Evolutionary conservation across 257 asterid species (phyloP), one percentile per base, ranked within the genome.

Genomic region (Ajuga chamaepitys): DNA sequence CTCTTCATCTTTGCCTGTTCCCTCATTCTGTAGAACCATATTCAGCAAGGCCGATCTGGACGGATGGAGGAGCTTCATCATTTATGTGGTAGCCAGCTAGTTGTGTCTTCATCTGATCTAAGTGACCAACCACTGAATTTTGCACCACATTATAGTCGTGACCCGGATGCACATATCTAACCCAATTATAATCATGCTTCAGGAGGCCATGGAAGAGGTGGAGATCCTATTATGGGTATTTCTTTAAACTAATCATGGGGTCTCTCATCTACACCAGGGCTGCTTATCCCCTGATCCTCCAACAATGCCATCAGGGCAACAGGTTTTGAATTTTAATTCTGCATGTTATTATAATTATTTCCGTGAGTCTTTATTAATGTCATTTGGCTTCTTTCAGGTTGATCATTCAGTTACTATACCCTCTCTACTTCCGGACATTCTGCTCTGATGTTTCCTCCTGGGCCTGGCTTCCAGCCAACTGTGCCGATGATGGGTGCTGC

Each of bases 101-200:
- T 80, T 40, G 87, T 72, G 71, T 63, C 81, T 58, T 65, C 76
- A 44, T 58, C 80, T 56, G 85, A 77, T 80, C 79, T 51, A 26
- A 86, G 88, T 28, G 78, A 88, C 59, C 89, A 81, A 66, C 96
- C 92, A 13, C 79, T 88, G 74, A 79, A 66, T 47, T 88, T 86
- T 75, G 83, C 92, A 18, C 90, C 88, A 55, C 81, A 75, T 64
- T 82, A 80, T 70, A 82, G 70, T 62, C 86, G 64, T 73, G 80
- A 75, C 66, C 50, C 66, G 52, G 88, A 79, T 69, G 70, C 68
- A 62, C 87, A 83, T 75, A 52, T 26, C 37, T 89, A 78, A 65
- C 68, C 85, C 57, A 77, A 70, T 69, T 77, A 64, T 71, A 16
- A 76, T 62, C 79, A 68, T 65, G 40, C 86, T 28, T 70, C 95